Conservation (phyloP, 2,329 filamentous ascomycete species). For the Aspergillus pseudotamarii region DNA sequence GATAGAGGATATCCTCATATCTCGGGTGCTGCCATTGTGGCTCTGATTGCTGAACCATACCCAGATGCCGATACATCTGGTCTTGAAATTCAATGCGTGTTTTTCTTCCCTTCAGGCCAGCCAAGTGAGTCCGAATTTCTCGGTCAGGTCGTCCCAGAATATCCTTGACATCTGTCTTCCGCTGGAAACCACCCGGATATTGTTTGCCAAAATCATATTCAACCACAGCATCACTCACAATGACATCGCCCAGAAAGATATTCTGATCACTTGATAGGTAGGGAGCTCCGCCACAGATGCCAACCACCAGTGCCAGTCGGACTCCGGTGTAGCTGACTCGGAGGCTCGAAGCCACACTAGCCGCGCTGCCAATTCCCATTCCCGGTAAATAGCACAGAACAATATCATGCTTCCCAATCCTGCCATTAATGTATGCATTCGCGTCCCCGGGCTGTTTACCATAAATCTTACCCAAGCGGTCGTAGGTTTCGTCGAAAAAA, state of each 20-base stretch:
- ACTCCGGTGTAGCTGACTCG: slow-evolving; percentile 12
- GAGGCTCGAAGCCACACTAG: slow-evolving; percentile 9
- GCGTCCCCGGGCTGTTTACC: slow-evolving; percentile 9
- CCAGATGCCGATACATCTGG: slow-evolving; percentile 4
- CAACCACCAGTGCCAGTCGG: slow-evolving; percentile 22
- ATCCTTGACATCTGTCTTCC: slow-evolving; percentile 13
- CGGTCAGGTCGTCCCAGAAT: slow-evolving; percentile 1
- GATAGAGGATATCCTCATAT: slow-evolving; percentile 9
- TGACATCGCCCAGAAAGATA: slow-evolving; percentile 30
- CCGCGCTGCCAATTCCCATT: slow-evolving; percentile 19
- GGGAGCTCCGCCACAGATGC: slow-evolving; percentile 25
- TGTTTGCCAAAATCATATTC: slow-evolving; percentile 27
- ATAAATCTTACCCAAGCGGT: neutral
- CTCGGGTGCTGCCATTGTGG: neutral
- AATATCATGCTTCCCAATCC: slow-evolving; percentile 23
- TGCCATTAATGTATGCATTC: slow-evolving; percentile 20
- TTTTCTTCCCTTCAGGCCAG: neutral
- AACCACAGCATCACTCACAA: slow-evolving; percentile 27
- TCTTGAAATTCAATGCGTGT: neutral
- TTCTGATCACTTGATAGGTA: neutral
- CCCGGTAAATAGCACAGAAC: slow-evolving; percentile 23
- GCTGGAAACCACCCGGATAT: slow-evolving; percentile 11
- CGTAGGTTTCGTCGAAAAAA: slow-evolving; percentile 19
- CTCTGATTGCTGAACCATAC: neutral
- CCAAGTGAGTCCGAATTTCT: slow-evolving; percentile 10